Evolutionary conservation across 441 rosid genomes (phyloP).

Genomic region (Viola pubescens): DNA sequence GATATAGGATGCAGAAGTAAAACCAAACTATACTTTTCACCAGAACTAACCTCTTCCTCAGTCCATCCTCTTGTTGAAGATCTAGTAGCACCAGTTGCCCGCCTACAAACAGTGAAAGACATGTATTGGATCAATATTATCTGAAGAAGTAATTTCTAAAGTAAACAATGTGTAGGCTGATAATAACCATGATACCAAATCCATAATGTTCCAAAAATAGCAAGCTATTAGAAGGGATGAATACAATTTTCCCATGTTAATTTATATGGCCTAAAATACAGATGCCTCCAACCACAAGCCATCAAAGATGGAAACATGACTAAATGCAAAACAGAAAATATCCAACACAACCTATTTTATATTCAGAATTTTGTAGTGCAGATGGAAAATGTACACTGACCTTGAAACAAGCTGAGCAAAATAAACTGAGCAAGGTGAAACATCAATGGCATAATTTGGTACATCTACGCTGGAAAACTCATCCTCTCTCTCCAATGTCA

Average conservation of each 20-base stretch:
- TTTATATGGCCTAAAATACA: not conserved
- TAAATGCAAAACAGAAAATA: not conserved
- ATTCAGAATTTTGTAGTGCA: not conserved
- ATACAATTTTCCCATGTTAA: not conserved
- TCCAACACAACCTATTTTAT: not conserved
- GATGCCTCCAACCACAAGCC: not conserved
- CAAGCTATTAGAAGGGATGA: too few species aligned
- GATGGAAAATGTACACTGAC: not conserved
- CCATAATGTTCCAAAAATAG: not conserved
- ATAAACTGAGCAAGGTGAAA: constrained; percentile 18
- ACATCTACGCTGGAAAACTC: constrained; percentile 4
- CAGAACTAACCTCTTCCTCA: constrained; percentile 35
- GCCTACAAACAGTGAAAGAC: constrained; percentile 19
- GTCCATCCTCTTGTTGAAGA: constrained; percentile 42
- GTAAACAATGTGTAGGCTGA: not conserved
- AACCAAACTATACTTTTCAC: not conserved
- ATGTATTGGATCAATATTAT: not conserved
- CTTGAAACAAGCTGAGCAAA: constrained; percentile 2
- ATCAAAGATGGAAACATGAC: not conserved
- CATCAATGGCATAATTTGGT: constrained; percentile 11
- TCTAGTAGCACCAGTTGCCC: constrained; percentile 34
- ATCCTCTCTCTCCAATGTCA: constrained; percentile 17
- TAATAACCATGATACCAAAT: not conserved
- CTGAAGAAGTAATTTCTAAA: not conserved
- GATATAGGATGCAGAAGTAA: not conserved